Conservation (phyloP, 306 rosid species). For the Coriaria nepalensis region DNA sequence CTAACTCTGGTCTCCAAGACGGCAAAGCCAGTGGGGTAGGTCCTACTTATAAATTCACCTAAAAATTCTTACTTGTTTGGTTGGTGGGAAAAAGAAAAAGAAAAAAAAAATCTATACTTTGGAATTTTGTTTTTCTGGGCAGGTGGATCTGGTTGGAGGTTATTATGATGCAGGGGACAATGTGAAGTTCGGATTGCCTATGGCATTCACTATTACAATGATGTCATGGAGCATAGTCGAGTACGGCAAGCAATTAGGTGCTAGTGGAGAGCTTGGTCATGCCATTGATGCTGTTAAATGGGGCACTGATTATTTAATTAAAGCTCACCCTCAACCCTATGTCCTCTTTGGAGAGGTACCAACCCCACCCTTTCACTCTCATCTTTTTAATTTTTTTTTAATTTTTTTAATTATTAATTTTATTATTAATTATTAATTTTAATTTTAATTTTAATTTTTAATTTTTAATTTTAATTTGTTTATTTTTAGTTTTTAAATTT, state of each 20-base stretch:
- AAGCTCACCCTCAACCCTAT: slow-evolving; percentile 83
- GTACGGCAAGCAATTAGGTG: slow-evolving; percentile 72
- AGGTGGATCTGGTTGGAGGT: slow-evolving; percentile 96
- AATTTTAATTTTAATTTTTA: background rate
- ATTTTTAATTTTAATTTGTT: background rate
- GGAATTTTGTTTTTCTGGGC: slow-evolving; percentile 3
- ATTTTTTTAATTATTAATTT: background rate
- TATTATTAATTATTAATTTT: no score
- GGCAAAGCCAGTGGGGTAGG: slow-evolving; percentile 91
- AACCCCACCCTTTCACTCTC: background rate
- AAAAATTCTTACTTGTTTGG: background rate
- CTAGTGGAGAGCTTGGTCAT: slow-evolving; percentile 67
- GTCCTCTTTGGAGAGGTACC: slow-evolving; percentile 92
- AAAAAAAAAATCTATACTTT: background rate
- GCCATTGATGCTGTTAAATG: slow-evolving; percentile 90
- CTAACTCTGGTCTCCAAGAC: slow-evolving; percentile 74
- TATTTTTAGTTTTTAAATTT: background rate
- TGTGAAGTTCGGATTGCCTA: slow-evolving; percentile 91
- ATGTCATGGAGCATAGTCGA: slow-evolving; percentile 92
- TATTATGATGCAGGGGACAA: slow-evolving; percentile 99
- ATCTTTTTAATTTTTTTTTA: background rate
- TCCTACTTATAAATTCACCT: background rate
- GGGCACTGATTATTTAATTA: slow-evolving; percentile 94
- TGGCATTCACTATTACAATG: slow-evolving; percentile 97
- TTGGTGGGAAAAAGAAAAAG: background rate